These are phyloP conservation scores for Chaetomiaceae sp. DNA, from an alignment of 2,329 filamentous ascomycete genomes.

Conservation along the genomic window DNA sequence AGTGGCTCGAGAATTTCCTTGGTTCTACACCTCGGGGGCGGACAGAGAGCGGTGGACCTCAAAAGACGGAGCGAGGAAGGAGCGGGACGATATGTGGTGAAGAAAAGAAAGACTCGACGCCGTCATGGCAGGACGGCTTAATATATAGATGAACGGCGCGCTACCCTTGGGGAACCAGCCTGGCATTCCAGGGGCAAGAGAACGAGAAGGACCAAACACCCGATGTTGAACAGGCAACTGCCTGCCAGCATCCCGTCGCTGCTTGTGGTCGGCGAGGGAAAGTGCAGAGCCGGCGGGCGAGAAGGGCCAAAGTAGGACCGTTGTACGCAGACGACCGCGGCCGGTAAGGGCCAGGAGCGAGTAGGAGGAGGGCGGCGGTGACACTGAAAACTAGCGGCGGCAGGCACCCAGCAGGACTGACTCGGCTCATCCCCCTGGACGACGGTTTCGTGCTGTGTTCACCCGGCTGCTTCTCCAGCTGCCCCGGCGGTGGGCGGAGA, in stretches of 20 bases:
- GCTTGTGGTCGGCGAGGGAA: conserved; percentile 1
- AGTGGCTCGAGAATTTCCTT: neutral
- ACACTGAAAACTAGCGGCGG: conserved; percentile 9
- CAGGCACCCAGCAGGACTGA: conserved; percentile 2
- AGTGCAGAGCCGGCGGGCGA: conserved; percentile 3
- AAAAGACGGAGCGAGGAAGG: neutral
- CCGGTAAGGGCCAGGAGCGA: conserved; percentile 9
- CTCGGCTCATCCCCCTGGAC: neutral
- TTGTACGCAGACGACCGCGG: neutral
- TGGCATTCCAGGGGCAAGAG: neutral
- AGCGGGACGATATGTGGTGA: neutral
- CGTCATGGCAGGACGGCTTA: neutral
- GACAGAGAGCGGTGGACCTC: neutral
- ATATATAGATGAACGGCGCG: neutral
- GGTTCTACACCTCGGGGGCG: neutral
- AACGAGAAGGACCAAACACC: neutral
- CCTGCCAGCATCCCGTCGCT: neutral
- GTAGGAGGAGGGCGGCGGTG: neutral
- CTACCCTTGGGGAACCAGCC: neutral
- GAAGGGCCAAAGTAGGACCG: neutral
- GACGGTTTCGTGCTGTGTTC: neutral
- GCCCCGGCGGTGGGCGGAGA: neutral
- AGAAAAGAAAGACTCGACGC: neutral
- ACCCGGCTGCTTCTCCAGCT: neutral
- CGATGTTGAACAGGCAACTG: conserved; percentile 1